Evolutionary conservation across 2,329 filamentous ascomycete species (phyloP), one percentile per base, ranked within the genome.

Genomic region (Tolypocladium pustulatum): DNA sequence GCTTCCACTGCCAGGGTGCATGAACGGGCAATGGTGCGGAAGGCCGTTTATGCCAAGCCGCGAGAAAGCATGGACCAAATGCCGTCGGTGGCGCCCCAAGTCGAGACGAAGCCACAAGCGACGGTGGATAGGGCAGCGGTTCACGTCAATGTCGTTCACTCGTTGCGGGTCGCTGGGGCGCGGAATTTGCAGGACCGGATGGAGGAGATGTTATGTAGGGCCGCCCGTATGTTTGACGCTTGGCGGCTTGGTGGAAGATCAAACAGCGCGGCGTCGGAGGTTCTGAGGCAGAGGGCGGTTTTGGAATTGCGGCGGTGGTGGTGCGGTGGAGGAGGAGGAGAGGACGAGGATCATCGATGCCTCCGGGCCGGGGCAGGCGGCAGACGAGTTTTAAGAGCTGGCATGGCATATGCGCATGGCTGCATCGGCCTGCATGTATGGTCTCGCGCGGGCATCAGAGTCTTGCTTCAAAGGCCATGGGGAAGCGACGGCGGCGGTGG

Each of bases 1-100:
- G 70, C 67, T 69, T 66, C 70, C 65, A 25, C 58, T 2, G 30
- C 49, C 17, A 10, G 49, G 9, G 49, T 10, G 49, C 49, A n/a
- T 32, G 7, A 12, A 34, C 49, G 17, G 49, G 27, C 27, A 30
- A 20, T 52, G 27, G 49, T 34, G 49, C 49, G 27, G 49, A n/a
- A 2, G 20, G 27, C 30, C 7, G 57, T 27, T 38, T 20, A 32
- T 20, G 49, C 27, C 49, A 32, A 8, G 49, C 27, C 12, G 46
- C 46, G 46, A 51, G 30, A 15, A 10, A 32, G 49, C 49, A 52
- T 34, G 49, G 25, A 52, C 8, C 27, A 15, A 13, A 52, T n/a
- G 27, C 49, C 8, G 46, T 32, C 46, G 27, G 46, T 32, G 46
- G 46, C 52, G 52, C 52, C 12, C 34, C 32, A 37, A 55, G 36